Base-by-base conservation (phyloP, 495 filamentous ascomycete species). In the Daldinia loculata region DNA sequence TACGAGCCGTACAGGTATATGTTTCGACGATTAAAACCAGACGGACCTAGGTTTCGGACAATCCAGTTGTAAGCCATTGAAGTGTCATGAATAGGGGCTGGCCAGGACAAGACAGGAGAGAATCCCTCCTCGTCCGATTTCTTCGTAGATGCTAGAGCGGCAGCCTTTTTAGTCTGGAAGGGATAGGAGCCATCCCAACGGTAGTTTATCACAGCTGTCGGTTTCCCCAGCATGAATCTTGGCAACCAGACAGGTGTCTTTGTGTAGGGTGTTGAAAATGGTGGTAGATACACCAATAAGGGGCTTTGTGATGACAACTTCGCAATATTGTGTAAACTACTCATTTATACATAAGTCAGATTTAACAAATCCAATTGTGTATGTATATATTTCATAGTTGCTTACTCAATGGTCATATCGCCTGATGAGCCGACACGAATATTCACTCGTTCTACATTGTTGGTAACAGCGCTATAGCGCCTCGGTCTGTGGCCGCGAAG, bases 1-100 rank as follows among this genome's bases (percentile, higher is more conserved):
- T 81, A 82, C 15, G 83, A 82, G 32, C 85, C 84, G 69, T 80
- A 84, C 36, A 88, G 71, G 51, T 85, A 82, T 55, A 86, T 66
- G 26, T 80, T 74, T 0, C 80, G 77, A 22, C 75, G 77, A 65
- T 63, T 3, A 27, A 27, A 39, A 22, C 12, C 32, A 0, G 69
- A 43, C 0, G 75, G 74, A 0, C 59, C 56, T n/a, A 84, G 75
- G 36, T 83, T 80, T 30, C 75, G 50, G 51, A 72, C 32, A 34
- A 84, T 79, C 80, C 80, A 86, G 26, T 76, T 68, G 70, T 85
- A 86, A 32, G 80, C 85, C 64, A 74, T 81, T 29, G 73, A 63
- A 6, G 78, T 72, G 63, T 88, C 85, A 69, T 86, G 83, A 56
- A 86, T 69, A 11, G 85, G 84, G 12, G 74, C 70, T 9, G 85